A percentile compares a stretch with the other conserved stretches of the same genome.
These are phyloP conservation scores for Rossbeevera mucosa DNA, from an alignment of 768 basidiomycete species.

Conservation along the genomic window DNA sequence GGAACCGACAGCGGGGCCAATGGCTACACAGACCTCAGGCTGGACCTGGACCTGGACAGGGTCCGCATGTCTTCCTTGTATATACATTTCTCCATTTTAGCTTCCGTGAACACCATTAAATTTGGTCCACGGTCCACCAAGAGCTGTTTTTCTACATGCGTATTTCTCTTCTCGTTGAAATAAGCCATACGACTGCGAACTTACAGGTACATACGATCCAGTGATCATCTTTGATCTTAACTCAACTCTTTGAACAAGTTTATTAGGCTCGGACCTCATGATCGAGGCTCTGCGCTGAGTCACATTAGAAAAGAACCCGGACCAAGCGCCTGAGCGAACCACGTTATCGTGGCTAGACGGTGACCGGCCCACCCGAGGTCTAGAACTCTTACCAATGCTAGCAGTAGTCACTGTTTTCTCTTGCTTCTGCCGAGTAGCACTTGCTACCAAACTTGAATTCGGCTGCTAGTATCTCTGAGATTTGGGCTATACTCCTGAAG, in stretches of 20 bases:
- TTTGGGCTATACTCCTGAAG: neutral
- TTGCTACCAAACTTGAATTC: neutral
- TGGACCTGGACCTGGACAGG: neutral
- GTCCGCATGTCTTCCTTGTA: too few species aligned
- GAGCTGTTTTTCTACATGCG: too few species aligned
- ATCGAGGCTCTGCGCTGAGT: constrained; percentile 13
- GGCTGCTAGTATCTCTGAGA: neutral
- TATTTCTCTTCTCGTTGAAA: constrained; percentile 5
- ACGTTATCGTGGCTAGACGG: neutral
- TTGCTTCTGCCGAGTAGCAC: neutral
- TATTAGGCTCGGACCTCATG: constrained; percentile 14
- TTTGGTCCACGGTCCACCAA: too few species aligned
- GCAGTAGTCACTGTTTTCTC: neutral
- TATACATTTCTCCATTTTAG: constrained; percentile 29
- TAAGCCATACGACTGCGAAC: constrained; percentile 20
- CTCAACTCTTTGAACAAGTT: neutral
- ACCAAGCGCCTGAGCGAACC: neutral
- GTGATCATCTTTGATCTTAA: constrained; percentile 12
- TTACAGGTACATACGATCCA: constrained; percentile 3
- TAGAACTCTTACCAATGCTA: neutral
- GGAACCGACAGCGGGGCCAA: too few species aligned
- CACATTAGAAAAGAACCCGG: too few species aligned
- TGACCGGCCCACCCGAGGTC: neutral
- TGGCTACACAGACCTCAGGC: too few species aligned
- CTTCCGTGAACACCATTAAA: too few species aligned